Percentiles rank a stretch among this genome's conserved stretches.
Conservation (phyloP, 73 alveolate species). For the Halteria grandinella region DNA sequence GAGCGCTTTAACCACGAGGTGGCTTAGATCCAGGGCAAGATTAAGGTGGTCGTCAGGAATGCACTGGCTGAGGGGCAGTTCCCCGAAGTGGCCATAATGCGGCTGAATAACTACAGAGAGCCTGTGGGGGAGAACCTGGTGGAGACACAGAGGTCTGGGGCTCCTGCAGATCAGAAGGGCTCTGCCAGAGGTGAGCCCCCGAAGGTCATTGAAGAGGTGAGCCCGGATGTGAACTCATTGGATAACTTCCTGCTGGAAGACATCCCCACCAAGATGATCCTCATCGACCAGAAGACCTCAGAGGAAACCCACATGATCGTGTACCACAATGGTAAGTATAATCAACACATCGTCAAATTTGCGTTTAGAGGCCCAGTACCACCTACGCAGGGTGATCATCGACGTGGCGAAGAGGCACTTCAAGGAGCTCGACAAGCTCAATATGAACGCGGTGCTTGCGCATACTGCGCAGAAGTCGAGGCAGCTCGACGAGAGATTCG, state of each 20-base stretch:
- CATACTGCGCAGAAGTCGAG: conserved; percentile 55
- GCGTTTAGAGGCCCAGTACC: conserved; percentile 65
- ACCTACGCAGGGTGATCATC: conserved; percentile 54
- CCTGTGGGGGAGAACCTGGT: background rate
- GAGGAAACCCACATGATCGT: conserved; percentile 38
- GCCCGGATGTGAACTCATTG: background rate
- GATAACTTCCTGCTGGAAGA: conserved; percentile 56
- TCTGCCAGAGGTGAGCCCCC: conserved; percentile 1
- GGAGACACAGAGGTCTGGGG: background rate
- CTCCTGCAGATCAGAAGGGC: background rate
- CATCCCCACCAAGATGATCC: conserved; percentile 63
- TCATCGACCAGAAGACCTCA: conserved; percentile 24
- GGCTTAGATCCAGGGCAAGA: conserved; percentile 42
- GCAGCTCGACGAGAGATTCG: conserved; percentile 55
- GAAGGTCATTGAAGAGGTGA: background rate
- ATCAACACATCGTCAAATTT: too few species aligned
- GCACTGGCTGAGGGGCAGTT: conserved; percentile 7
- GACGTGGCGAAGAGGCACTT: conserved; percentile 66
- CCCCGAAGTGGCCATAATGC: conserved; percentile 59
- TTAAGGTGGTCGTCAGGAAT: conserved; percentile 50
- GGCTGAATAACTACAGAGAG: conserved; percentile 57
- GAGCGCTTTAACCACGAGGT: conserved; percentile 60
- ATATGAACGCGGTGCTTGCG: conserved; percentile 39
- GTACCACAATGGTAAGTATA: too few species aligned
- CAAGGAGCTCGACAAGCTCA: conserved; percentile 63